Evolutionary conservation across 2,329 filamentous ascomycete genomes (phyloP).

Genomic region (Hypoxylon rubiginosum): DNA sequence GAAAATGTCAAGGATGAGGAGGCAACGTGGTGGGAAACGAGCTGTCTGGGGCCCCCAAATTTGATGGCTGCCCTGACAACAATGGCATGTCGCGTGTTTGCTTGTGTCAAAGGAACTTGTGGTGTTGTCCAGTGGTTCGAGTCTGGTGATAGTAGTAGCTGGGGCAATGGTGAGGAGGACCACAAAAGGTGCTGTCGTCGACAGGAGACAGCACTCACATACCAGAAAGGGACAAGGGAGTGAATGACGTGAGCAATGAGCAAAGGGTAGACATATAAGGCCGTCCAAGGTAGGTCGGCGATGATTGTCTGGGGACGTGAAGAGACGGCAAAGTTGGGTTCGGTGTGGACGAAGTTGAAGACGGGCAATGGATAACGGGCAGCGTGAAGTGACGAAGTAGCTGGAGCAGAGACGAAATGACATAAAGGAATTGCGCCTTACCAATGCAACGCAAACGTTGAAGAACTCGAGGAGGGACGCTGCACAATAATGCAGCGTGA

Average conservation of each 20-base stretch:
- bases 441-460: neutral
- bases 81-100: neutral
- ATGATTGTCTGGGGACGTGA: slow-evolving; percentile 41
- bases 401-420: slow-evolving; percentile 1
- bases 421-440: neutral
- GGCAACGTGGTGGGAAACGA: neutral
- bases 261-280: slow-evolving; percentile 58
- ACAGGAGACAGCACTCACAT: slow-evolving; percentile 38
- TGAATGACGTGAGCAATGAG: slow-evolving; percentile 48
- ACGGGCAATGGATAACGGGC: neutral
- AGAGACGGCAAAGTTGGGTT: slow-evolving; percentile 35
- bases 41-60: neutral
- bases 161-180: neutral
- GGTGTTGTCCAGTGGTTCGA: neutral
- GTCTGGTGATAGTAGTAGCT: neutral
- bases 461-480: neutral
- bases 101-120: neutral
- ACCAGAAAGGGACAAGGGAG: slow-evolving; percentile 46
- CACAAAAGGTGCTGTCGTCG: neutral
- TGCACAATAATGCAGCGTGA: neutral
- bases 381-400: neutral
- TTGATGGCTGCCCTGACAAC: neutral
- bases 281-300: slow-evolving; percentile 47
- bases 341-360: slow-evolving; percentile 12
- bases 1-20: neutral